These are phyloP conservation scores for Candida boleticola DNA, from an alignment of 805 yeast genomes.

Conservation along the genomic window DNA sequence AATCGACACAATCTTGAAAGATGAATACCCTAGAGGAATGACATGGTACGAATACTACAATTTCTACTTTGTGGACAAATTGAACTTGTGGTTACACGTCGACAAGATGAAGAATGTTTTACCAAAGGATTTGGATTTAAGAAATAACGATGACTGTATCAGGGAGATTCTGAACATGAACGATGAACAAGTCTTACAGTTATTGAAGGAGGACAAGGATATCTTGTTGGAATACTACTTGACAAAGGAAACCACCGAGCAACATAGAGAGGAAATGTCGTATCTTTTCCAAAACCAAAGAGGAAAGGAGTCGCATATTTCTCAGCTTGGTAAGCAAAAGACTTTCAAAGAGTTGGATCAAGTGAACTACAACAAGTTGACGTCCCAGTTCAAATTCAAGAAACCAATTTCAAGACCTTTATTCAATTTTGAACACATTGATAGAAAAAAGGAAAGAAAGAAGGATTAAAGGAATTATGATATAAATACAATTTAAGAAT, in stretches of 20 bases:
- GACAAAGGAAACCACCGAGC: slow-evolving; percentile 23
- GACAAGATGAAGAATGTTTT: slow-evolving; percentile 12
- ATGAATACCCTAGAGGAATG: slow-evolving; percentile 23
- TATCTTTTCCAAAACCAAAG: slow-evolving; percentile 19
- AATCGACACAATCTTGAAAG: slow-evolving; percentile 21
- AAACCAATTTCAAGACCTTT: slow-evolving; percentile 24
- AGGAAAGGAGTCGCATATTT: slow-evolving; percentile 20
- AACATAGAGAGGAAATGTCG: slow-evolving; percentile 22
- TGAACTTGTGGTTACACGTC: slow-evolving; percentile 21
- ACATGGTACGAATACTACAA: slow-evolving; percentile 17
- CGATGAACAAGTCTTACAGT: slow-evolving; percentile 16
- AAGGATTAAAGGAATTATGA: too few species aligned
- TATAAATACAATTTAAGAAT: too few species aligned
- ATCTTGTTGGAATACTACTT: slow-evolving; percentile 25
- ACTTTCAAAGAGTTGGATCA: slow-evolving; percentile 11
- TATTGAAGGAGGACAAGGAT: slow-evolving; percentile 20
- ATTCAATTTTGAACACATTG: slow-evolving; percentile 25
- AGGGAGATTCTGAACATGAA: slow-evolving; percentile 16
- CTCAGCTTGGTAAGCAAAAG: slow-evolving; percentile 17
- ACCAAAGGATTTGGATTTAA: slow-evolving; percentile 9
- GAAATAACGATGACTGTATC: slow-evolving; percentile 8
- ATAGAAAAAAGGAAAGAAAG: slow-evolving; percentile 11
- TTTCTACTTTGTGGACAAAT: slow-evolving; percentile 21
- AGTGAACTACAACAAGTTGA: slow-evolving; percentile 20
- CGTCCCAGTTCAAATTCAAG: slow-evolving; percentile 19